Percentiles rank a stretch among this genome's conserved stretches.
Evolutionary conservation across 2,329 filamentous ascomycete genomes (phyloP).

Genomic region (Xylariaceae sp.): DNA sequence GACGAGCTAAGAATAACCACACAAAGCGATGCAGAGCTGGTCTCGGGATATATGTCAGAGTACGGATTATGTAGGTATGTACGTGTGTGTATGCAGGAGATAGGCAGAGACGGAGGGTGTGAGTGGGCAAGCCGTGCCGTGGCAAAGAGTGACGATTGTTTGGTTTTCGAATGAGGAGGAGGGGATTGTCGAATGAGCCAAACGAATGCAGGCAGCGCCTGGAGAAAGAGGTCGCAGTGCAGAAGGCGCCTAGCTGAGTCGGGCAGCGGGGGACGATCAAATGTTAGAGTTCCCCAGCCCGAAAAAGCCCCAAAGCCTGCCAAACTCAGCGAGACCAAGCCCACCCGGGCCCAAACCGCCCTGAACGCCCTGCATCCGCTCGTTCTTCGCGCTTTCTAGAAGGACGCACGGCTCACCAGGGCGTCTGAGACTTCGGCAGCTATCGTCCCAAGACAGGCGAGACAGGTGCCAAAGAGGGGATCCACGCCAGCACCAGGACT

Average conservation of each 20-base stretch:
- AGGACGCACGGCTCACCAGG: constrained; percentile 24
- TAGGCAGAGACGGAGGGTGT: too few relatives aligned
- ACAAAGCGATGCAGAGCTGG: too few relatives aligned
- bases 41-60: too few relatives aligned
- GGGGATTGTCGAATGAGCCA: constrained; percentile 11
- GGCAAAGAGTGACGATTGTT: constrained; percentile 14
- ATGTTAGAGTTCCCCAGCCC: constrained; percentile 8
- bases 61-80: too few relatives aligned
- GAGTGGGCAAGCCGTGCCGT: not conserved
- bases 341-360: not conserved
- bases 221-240: not conserved
- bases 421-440: constrained; percentile 18
- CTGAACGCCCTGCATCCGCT: constrained; percentile 5
- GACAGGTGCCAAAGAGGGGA: too few relatives aligned
- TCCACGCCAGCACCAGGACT: too few relatives aligned
- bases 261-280: constrained; percentile 7
- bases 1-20: too few relatives aligned
- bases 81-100: too few relatives aligned
- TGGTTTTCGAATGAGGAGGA: constrained; percentile 2
- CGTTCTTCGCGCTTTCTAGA: constrained; percentile 30
- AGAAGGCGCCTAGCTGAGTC: constrained; percentile 2
- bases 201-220: constrained; percentile 2
- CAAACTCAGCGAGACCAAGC: constrained; percentile 5
- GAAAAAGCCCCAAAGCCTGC: not conserved
- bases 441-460: too few relatives aligned